Conservation (phyloP, 2,329 filamentous ascomycete species). For the Colletotrichum echinochloae region DNA sequence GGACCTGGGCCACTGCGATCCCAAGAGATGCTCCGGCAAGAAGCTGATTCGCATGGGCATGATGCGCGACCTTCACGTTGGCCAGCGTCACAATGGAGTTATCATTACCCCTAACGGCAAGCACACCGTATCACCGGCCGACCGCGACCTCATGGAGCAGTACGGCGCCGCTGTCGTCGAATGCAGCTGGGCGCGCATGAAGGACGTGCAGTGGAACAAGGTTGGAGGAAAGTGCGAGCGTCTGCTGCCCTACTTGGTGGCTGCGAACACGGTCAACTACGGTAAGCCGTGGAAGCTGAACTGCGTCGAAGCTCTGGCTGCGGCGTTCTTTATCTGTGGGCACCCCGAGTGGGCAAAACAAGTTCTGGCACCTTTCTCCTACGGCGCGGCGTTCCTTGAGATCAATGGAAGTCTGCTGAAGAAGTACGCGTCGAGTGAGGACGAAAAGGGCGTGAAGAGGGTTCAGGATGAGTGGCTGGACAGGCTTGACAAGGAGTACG, state of each 20-base stretch:
- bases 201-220: slow-evolving; percentile 89
- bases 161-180: slow-evolving; percentile 96
- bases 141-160: slow-evolving; percentile 83
- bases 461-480: slow-evolving; percentile 90
- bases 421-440: slow-evolving; percentile 84
- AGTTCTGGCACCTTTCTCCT: slow-evolving; percentile 86
- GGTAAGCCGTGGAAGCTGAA: slow-evolving; percentile 95
- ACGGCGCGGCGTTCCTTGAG: slow-evolving; percentile 87
- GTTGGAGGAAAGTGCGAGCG: slow-evolving; percentile 96
- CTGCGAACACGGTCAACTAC: slow-evolving; percentile 97
- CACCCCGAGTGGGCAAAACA: slow-evolving; percentile 91
- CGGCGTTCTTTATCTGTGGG: slow-evolving; percentile 93
- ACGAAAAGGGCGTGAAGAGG: slow-evolving; percentile 85
- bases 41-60: slow-evolving; percentile 90
- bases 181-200: slow-evolving; percentile 93
- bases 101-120: slow-evolving; percentile 97
- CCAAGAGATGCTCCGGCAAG: slow-evolving; percentile 96
- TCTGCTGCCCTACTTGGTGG: slow-evolving; percentile 92
- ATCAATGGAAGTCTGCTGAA: slow-evolving; percentile 89
- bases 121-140: slow-evolving; percentile 83
- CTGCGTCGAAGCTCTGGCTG: slow-evolving; percentile 93
- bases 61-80: slow-evolving; percentile 92
- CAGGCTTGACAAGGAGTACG: slow-evolving; percentile 90
- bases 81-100: slow-evolving; percentile 91
- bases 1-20: slow-evolving; percentile 98